Base-by-base conservation (phyloP, 768 basidiomycete genomes). In the Hirschioporus abietinus region DNA sequence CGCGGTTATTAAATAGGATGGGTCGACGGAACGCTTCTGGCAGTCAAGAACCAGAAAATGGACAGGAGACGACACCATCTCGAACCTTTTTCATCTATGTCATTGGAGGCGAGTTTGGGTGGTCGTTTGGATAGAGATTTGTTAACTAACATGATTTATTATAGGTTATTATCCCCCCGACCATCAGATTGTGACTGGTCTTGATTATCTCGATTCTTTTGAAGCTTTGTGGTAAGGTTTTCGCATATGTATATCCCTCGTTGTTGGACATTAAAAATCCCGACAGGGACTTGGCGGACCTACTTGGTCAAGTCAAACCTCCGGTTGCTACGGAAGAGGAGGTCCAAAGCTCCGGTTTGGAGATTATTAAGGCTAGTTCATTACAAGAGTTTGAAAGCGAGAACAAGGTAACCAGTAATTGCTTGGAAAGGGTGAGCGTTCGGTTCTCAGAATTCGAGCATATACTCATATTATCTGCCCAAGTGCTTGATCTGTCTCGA, bases 81-180 rank as follows among this genome's bases (percentile, higher is more conserved):
- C 69, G 92, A 69, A 95, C 92, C 20, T 95, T 95, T 77, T 80
- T 95, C 76, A 94, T 96, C 66, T 95, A 93, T 77, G 93, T 96
- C 68, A 92, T 93, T 74, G 91, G 92, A 63, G 91, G 90, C 86
- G 68, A 63, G 83, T 76, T 9, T 60, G 12, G 20, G 9, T 27
- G 60, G 10, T 58, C 23, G 30, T 52, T 15, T 61, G 66, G 65
- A 65, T 57, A 9, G 36, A 62, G 63, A 57, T 4, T 20, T 66
- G 8, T 58, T 64, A 60, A 35, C 64, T 35, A 61, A 10, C n/a
- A n/a, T 30, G 36, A 66, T n/a, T n/a, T 12, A 64, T 59, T 52
- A 23, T 68, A 91, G 95, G 95, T n/a, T 93, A 95, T 72, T 97
- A 96, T 74, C 93, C 94, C 0, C 89, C 91, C 17, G 88, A 92